Evolutionary conservation across 345 rosid species (phyloP).

Genomic region (Eutrema yunnanense): DNA sequence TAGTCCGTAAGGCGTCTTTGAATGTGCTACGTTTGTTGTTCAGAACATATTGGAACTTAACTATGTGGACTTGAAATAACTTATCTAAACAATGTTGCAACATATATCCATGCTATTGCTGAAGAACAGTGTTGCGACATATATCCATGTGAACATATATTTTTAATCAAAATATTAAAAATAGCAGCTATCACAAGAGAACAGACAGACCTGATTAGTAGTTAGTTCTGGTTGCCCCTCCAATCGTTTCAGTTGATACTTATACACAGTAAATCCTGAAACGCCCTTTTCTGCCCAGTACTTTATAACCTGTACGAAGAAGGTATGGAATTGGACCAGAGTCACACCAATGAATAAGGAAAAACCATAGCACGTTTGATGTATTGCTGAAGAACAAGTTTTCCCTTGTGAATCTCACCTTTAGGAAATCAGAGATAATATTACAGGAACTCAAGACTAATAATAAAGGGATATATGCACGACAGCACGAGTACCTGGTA

Average conservation of each 20-base stretch:
- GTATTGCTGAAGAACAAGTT: neutral
- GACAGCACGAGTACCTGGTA: slow-evolving; percentile 48
- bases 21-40: neutral
- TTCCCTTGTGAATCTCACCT: neutral
- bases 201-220: slow-evolving; percentile 66
- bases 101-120: neutral
- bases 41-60: neutral
- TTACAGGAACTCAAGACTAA: neutral
- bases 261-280: slow-evolving; percentile 87
- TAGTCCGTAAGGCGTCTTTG: neutral
- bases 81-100: neutral
- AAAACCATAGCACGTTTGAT: neutral
- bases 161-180: neutral
- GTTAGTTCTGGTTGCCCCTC: slow-evolving; percentile 80
- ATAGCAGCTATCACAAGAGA: slow-evolving; percentile 5
- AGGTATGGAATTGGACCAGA: slow-evolving; percentile 4
- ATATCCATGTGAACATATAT: neutral
- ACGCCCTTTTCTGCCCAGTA: slow-evolving; percentile 88
- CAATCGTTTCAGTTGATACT: slow-evolving; percentile 55
- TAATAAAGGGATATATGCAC: neutral
- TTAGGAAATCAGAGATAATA: neutral
- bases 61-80: neutral
- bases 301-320: slow-evolving; percentile 52
- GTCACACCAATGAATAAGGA: neutral
- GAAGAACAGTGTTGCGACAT: neutral